A percentile compares a stretch with the other conserved stretches of the same genome.
These are phyloP conservation scores for Nyssa sinensis DNA, from an alignment of 148 eudicot species.

Conservation along the genomic window DNA sequence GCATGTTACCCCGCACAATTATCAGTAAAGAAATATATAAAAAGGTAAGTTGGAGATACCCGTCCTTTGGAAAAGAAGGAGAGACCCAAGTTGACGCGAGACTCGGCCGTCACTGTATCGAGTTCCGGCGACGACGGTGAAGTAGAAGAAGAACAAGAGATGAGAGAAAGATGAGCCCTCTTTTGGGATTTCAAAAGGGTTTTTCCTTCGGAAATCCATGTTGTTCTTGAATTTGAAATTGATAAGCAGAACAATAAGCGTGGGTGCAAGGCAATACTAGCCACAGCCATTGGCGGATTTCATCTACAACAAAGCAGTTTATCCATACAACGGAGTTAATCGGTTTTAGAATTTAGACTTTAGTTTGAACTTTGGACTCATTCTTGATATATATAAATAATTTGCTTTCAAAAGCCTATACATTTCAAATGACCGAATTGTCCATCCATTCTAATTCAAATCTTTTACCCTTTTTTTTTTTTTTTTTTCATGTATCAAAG, in stretches of 20 bases:
- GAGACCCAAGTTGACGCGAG: conserved; percentile 79
- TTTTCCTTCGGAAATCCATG: conserved; percentile 24
- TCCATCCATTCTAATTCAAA: too few relatives aligned
- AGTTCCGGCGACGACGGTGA: conserved; percentile 44
- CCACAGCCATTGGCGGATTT: conserved; percentile 39
- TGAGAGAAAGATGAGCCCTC: conserved; percentile 25
- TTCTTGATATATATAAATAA: too few relatives aligned
- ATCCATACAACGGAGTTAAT: background rate
- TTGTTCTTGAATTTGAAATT: conserved; percentile 10
- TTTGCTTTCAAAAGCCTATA: too few relatives aligned
- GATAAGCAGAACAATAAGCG: conserved; percentile 21
- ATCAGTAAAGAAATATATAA: background rate
- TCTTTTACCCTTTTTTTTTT: too few relatives aligned
- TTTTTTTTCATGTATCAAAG: too few relatives aligned
- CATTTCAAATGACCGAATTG: too few relatives aligned
- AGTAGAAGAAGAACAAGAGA: conserved; percentile 46
- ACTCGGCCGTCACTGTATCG: conserved; percentile 60
- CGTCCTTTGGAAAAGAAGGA: conserved; percentile 88
- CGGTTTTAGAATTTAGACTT: too few relatives aligned
- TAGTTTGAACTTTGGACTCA: too few relatives aligned
- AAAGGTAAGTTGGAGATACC: conserved; percentile 33
- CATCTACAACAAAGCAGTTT: background rate
- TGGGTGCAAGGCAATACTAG: conserved; percentile 31
- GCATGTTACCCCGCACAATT: conserved; percentile 2
- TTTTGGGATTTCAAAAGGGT: conserved; percentile 22